Conservation (phyloP, 2,329 filamentous ascomycete species). For the Kalmusia sp. region DNA sequence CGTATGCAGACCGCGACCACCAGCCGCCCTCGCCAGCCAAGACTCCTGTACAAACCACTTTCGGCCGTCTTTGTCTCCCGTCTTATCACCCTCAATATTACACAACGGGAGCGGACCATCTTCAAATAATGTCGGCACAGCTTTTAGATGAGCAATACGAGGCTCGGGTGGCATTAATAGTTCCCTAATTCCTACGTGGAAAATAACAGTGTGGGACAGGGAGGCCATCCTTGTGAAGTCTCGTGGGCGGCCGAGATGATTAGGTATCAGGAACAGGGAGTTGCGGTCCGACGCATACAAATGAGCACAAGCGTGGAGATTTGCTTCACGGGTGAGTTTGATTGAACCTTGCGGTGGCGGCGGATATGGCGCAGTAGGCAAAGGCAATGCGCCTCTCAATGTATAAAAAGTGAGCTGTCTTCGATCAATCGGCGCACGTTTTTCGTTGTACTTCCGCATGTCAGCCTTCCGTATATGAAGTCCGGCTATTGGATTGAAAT, state of each 20-base stretch:
- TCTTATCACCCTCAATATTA: constrained; percentile 20
- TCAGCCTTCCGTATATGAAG: constrained; percentile 60
- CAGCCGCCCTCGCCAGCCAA: constrained; percentile 29
- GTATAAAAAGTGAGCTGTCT: constrained; percentile 43
- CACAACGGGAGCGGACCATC: constrained; percentile 29
- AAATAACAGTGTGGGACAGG: constrained; percentile 41
- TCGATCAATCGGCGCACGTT: constrained; percentile 43
- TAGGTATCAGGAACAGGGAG: constrained; percentile 59
- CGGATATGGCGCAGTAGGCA: constrained; percentile 33
- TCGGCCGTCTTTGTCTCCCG: constrained; percentile 30
- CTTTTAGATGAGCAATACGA: constrained; percentile 27
- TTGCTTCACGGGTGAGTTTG: constrained; percentile 43
- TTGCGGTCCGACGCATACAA: constrained; percentile 65
- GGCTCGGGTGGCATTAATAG: constrained; percentile 33
- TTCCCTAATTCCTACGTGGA: constrained; percentile 39
- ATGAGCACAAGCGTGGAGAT: constrained; percentile 65
- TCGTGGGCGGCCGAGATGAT: constrained; percentile 44
- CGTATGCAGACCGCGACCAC: constrained; percentile 34
- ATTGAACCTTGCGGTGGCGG: constrained; percentile 5
- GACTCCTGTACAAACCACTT: constrained; percentile 45
- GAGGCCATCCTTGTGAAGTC: constrained; percentile 40
- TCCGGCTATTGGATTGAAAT: constrained; percentile 52
- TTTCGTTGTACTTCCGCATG: constrained; percentile 58
- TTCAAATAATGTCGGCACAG: constrained; percentile 33
- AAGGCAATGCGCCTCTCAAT: constrained; percentile 41